These are phyloP conservation scores for Monosporascus sp. DNA, from an alignment of 2,329 filamentous ascomycete genomes.

Conservation along the genomic window DNA sequence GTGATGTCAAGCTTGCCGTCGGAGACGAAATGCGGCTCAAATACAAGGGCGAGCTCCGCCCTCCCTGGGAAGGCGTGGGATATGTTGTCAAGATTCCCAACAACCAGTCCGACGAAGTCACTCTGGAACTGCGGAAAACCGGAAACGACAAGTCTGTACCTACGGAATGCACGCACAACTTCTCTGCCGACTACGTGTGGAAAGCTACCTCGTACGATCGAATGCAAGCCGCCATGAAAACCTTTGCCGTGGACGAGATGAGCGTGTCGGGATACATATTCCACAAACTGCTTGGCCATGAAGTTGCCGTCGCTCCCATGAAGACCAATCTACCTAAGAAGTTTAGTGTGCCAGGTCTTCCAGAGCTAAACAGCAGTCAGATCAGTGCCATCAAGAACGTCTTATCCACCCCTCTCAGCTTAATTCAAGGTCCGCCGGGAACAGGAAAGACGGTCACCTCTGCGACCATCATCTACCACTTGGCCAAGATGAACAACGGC, in stretches of 20 bases:
- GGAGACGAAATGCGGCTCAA: constrained; percentile 97
- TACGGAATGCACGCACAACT: constrained; percentile 94
- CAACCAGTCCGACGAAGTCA: constrained; percentile 97
- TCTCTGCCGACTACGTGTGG: constrained; percentile 98
- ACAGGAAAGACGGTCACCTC: constrained; percentile 99
- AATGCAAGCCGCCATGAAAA: constrained; percentile 99
- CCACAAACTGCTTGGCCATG: constrained; percentile 90
- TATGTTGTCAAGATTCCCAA: constrained; percentile 99
- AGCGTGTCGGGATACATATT: constrained; percentile 99
- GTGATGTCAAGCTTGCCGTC: constrained; percentile 95
- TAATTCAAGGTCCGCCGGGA: constrained; percentile 95
- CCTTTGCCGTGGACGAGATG: constrained; percentile 95
- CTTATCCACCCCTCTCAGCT: constrained; percentile 83
- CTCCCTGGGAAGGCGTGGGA: constrained; percentile 93
- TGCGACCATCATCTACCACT: constrained; percentile 95
- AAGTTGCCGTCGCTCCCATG: constrained; percentile 90
- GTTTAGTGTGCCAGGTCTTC: constrained; percentile 89
- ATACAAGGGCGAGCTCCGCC: constrained; percentile 89
- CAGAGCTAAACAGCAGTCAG: constrained; percentile 92
- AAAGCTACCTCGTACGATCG: constrained; percentile 98
- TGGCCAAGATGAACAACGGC: constrained; percentile 90
- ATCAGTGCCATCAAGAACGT: constrained; percentile 96
- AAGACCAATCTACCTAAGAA: constrained; percentile 95
- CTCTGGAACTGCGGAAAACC: constrained; percentile 86
- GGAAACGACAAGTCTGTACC: constrained; percentile 95